These are phyloP conservation scores for Kwoniella shandongensis DNA, from an alignment of 768 basidiomycete species.

Conservation along the genomic window DNA sequence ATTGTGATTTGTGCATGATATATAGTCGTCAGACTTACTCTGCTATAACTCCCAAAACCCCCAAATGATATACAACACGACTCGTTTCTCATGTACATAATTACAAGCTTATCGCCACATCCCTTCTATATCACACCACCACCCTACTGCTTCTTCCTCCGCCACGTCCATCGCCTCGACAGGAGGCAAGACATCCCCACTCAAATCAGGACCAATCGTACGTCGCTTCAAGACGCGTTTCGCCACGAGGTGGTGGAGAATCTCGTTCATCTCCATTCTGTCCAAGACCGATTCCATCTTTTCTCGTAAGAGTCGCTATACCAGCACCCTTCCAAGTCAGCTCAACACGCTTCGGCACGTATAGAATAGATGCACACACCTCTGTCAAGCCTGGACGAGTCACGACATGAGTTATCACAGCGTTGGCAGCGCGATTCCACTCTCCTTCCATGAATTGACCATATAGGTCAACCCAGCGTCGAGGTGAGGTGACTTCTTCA, in stretches of 20 bases:
- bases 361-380: slow-evolving; percentile 24
- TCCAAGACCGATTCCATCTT: slow-evolving; percentile 26
- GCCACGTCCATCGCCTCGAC: slow-evolving; percentile 17
- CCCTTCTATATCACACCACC: slow-evolving; percentile 5
- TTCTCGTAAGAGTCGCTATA: slow-evolving; percentile 26
- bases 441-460: slow-evolving; percentile 30
- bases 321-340: slow-evolving; percentile 1
- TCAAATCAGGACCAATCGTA: not conserved
- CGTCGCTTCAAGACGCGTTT: not conserved
- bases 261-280: slow-evolving; percentile 42
- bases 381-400: slow-evolving; percentile 40
- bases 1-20: too few relatives aligned
- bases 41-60: too few relatives aligned
- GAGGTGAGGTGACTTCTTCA: slow-evolving; percentile 14
- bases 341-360: too few relatives aligned
- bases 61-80: too few relatives aligned
- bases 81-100: too few relatives aligned
- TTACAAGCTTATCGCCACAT: too few relatives aligned
- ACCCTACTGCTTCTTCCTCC: slow-evolving; percentile 16
- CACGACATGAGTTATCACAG: slow-evolving; percentile 25
- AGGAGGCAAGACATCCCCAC: not conserved
- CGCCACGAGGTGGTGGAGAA: slow-evolving; percentile 34
- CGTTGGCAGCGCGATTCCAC: slow-evolving; percentile 24
- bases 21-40: too few relatives aligned
- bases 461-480: slow-evolving; percentile 45